Percentiles rank a stretch among this genome's conserved stretches.
Evolutionary conservation across 495 filamentous ascomycete genomes (phyloP).

Genomic region (Penicillium robsamsonii): DNA sequence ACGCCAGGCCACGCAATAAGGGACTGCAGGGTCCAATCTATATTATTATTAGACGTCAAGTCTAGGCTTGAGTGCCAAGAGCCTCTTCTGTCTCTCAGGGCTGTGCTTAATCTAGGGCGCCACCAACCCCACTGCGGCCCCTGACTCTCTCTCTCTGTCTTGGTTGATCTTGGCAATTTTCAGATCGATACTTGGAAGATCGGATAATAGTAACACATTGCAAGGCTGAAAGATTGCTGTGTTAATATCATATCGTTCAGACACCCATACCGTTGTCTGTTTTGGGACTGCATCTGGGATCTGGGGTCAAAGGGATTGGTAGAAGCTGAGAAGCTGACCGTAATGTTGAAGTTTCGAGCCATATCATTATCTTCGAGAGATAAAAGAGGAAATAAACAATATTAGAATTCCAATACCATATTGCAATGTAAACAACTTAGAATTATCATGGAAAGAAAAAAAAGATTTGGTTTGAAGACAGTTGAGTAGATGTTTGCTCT

Average conservation of each 20-base stretch:
- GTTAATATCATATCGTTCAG: too few relatives aligned
- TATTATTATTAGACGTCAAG: conserved; percentile 6
- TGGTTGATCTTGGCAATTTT: not conserved
- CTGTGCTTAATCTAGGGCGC: conserved; percentile 1
- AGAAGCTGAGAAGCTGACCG: too few relatives aligned
- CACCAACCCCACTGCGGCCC: conserved; percentile 6
- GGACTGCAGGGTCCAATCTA: not conserved
- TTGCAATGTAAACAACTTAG: too few relatives aligned
- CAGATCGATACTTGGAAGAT: not conserved
- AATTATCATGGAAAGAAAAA: too few relatives aligned
- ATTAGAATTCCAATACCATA: too few relatives aligned
- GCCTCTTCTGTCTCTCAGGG: not conserved
- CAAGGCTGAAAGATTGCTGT: not conserved
- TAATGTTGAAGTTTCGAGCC: too few relatives aligned
- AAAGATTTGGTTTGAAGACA: too few relatives aligned
- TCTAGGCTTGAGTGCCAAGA: conserved; percentile 3
- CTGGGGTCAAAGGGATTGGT: too few relatives aligned
- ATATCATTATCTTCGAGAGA: too few relatives aligned
- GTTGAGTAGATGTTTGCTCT: conserved; percentile 1
- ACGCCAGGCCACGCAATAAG: not conserved
- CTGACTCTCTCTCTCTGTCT: not conserved
- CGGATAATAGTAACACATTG: not conserved
- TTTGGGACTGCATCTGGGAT: too few relatives aligned
- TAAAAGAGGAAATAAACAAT: too few relatives aligned
- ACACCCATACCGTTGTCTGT: too few relatives aligned